phyloP scores from a whole-genome alignment of 805 yeast genomes.

The Candida fluviatilis region DNA sequence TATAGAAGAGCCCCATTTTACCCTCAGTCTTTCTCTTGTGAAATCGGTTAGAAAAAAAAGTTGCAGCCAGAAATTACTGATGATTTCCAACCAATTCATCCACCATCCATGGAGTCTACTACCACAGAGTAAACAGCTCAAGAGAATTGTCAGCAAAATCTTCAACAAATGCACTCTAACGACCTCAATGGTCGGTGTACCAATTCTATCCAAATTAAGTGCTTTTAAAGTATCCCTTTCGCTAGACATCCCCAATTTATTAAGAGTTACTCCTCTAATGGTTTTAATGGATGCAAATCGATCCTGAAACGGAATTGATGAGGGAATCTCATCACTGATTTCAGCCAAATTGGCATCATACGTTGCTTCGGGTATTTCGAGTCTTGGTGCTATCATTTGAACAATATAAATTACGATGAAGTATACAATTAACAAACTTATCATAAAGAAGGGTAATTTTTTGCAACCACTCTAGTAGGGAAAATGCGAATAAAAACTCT shows the following conservation, averaged over 20 bases:
- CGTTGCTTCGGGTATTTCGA: neutral
- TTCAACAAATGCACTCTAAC: conserved; percentile 16
- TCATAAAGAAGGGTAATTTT: too few species aligned
- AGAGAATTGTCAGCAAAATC: conserved; percentile 10
- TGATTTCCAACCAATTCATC: conserved; percentile 3
- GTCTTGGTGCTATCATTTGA: neutral
- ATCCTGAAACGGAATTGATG: conserved; percentile 3
- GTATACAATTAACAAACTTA: neutral
- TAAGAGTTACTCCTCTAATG: neutral
- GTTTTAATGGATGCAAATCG: neutral
- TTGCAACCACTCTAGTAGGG: too few species aligned
- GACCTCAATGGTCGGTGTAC: conserved; percentile 14
- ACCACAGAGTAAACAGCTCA: neutral
- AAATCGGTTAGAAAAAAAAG: conserved; percentile 1
- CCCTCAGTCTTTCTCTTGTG: conserved; percentile 4
- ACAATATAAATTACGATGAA: neutral
- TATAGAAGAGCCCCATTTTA: conserved; percentile 1
- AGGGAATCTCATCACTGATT: neutral
- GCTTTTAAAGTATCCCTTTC: conserved; percentile 10
- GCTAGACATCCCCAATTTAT: conserved; percentile 11
- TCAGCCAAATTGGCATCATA: neutral
- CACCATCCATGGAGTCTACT: conserved; percentile 5
- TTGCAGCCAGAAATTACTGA: neutral
- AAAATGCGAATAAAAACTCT: too few species aligned
- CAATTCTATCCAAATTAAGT: conserved; percentile 10